Evolutionary conservation across 2,329 filamentous ascomycete species (phyloP), one percentile per base, ranked within the genome.

Genomic region (Diaporthe sp.): DNA sequence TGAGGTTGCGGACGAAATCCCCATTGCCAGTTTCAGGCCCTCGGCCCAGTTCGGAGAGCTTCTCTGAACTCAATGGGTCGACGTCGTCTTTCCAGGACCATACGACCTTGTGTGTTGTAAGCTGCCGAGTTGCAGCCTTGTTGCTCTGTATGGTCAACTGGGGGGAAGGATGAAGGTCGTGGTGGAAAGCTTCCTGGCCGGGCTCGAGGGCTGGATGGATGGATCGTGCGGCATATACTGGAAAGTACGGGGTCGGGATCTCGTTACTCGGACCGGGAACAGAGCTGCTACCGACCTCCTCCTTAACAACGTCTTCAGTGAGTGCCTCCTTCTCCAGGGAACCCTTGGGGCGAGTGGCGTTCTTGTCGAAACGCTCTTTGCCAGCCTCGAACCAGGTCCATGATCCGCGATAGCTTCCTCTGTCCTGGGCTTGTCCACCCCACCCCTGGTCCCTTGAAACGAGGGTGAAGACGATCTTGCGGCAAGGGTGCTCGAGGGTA

Each of bases 341-440:
- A 4, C 49, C 55, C 37, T 53, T 51, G 28, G 73, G 73, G 17
- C 44, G 76, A 1, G 10, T 28, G 15, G 76, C 71, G 10, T 67
- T 77, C 71, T 31, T 84, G 60, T 89, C 88, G 65, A 90, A 88
- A 4, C 86, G 86, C 81, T 93, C 91, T 22, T 92, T 80, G 0
- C 91, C 91, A 22, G 87, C 90, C 73, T 92, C 91, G 75, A 92
- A 92, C 91, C 91, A 93, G 0, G 91, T 91, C 82, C 84, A 91
- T 0, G 91, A 90, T 3, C 82, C 84, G 0, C 80, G 77, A 73
- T 87, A 92, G 1, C 85, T 86, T 2, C 85, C 85, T 2, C 79
- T 80, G 55, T 82, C 77, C 0, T 20, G 58, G 57, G 25, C 20
- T 0, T 82, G 76, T 20, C 86, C 85, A 44, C 87, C 86, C 86